phyloP scores from a whole-genome alignment of 2,329 filamentous ascomycete genomes.

The Penicillium sp. region DNA sequence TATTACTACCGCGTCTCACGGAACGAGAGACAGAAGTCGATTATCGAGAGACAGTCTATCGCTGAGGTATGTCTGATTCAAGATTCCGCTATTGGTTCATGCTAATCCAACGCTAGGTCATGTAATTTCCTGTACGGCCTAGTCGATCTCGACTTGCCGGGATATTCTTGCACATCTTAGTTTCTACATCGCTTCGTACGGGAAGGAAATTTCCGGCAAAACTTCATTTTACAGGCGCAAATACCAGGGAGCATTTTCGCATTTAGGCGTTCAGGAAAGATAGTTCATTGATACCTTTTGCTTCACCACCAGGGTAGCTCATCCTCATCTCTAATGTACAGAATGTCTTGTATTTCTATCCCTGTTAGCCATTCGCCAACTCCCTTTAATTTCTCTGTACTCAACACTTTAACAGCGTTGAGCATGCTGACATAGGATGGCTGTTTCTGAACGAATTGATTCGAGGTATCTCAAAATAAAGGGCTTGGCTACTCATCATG shows the following conservation, averaged over 20 bases:
- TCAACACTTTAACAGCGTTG: neutral
- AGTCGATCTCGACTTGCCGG: neutral
- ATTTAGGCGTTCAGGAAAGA: neutral
- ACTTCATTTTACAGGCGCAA: neutral
- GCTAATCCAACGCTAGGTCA: slow-evolving; percentile 18
- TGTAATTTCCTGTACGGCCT: slow-evolving; percentile 9
- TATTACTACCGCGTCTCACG: slow-evolving; percentile 84
- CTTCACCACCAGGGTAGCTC: neutral
- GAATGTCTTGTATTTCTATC: neutral
- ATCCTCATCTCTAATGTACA: neutral
- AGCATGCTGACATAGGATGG: neutral
- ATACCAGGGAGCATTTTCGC: neutral
- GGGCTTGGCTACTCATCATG: slow-evolving; percentile 7
- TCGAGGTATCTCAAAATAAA: neutral
- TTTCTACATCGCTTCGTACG: neutral
- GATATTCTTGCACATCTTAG: neutral
- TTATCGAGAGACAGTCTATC: slow-evolving; percentile 67
- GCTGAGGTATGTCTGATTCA: slow-evolving; percentile 42
- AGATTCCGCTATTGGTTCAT: neutral
- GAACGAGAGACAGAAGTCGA: slow-evolving; percentile 80
- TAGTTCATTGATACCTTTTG: slow-evolving; percentile 2
- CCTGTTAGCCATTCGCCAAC: neutral
- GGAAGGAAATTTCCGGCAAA: neutral
- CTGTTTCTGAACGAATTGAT: neutral
- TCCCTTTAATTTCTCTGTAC: neutral